Conservation (phyloP, 169 alveolate species). For the Theileria parva region DNA sequence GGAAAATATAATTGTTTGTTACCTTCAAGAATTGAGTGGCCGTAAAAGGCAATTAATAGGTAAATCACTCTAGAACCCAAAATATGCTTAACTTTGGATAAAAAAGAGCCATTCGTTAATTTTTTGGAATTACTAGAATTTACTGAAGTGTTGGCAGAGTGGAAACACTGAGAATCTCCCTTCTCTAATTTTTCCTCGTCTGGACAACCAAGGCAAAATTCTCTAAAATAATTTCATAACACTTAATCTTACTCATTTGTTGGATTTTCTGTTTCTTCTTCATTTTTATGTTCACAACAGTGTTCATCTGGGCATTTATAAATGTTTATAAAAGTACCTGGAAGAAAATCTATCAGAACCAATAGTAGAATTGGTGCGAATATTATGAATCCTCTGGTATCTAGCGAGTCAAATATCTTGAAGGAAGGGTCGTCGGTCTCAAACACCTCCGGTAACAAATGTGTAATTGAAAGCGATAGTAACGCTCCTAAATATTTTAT, state of each 20-base stretch:
- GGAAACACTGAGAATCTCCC: background rate
- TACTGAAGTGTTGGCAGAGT: background rate
- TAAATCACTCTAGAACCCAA: slow-evolving; percentile 54
- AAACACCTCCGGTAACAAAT: slow-evolving; percentile 66
- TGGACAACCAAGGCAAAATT: background rate
- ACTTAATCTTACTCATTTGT: background rate
- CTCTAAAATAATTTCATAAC: background rate
- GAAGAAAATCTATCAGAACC: slow-evolving; percentile 59
- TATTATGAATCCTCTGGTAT: slow-evolving; percentile 56
- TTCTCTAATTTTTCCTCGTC: background rate
- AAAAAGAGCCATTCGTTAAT: background rate
- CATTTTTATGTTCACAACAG: slow-evolving; percentile 25
- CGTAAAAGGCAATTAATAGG: slow-evolving; percentile 54
- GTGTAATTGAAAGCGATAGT: slow-evolving; percentile 60
- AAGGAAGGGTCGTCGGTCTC: slow-evolving; percentile 11
- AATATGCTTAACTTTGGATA: slow-evolving; percentile 25
- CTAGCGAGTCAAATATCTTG: slow-evolving; percentile 16
- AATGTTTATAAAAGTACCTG: slow-evolving; percentile 19
- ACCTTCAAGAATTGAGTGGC: slow-evolving; percentile 66
- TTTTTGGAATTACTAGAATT: background rate
- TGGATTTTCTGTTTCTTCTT: slow-evolving; percentile 7
- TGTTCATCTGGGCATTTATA: slow-evolving; percentile 38
- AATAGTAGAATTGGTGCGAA: slow-evolving; percentile 52
- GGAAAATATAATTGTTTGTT: background rate
- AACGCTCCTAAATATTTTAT: slow-evolving; percentile 49